These are phyloP conservation scores for Cercospora zeae-maydis DNA, from an alignment of 2,329 filamentous ascomycete genomes.

Conservation along the genomic window DNA sequence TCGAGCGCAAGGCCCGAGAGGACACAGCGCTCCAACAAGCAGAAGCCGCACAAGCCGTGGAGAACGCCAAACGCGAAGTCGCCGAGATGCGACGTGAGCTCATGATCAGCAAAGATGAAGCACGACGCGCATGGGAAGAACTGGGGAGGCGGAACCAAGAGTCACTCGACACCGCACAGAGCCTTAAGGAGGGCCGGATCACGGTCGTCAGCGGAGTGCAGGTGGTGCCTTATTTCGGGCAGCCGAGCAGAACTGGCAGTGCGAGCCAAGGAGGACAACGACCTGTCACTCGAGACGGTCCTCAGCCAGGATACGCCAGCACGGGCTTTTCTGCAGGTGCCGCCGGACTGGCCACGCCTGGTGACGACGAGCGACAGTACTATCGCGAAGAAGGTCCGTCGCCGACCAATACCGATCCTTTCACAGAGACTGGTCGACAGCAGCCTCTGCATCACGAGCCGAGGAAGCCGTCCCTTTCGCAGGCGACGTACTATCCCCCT, in stretches of 20 bases:
- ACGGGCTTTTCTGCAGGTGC: conserved; percentile 25
- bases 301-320: conserved; percentile 32
- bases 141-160: conserved; percentile 88
- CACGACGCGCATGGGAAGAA: conserved; percentile 93
- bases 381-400: conserved; percentile 53
- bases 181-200: conserved; percentile 81
- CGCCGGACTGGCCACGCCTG: conserved; percentile 29
- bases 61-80: conserved; percentile 46
- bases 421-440: conserved; percentile 49
- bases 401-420: conserved; percentile 60
- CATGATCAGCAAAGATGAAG: conserved; percentile 92
- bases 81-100: conserved; percentile 89
- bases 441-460: conserved; percentile 40
- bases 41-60: conserved; percentile 28
- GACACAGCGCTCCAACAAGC: conserved; percentile 54
- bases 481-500: conserved; percentile 20
- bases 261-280: conserved; percentile 38
- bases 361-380: conserved; percentile 43
- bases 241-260: conserved; percentile 39
- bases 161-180: conserved; percentile 79
- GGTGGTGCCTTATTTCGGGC: conserved; percentile 64
- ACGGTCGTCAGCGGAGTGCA: conserved; percentile 90
- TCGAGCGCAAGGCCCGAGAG: conserved; percentile 66
- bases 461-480: conserved; percentile 29
- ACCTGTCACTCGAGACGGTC: conserved; percentile 37